Base-by-base conservation (phyloP, 2,329 filamentous ascomycete species). In the Dothideomycetidae sp. region DNA sequence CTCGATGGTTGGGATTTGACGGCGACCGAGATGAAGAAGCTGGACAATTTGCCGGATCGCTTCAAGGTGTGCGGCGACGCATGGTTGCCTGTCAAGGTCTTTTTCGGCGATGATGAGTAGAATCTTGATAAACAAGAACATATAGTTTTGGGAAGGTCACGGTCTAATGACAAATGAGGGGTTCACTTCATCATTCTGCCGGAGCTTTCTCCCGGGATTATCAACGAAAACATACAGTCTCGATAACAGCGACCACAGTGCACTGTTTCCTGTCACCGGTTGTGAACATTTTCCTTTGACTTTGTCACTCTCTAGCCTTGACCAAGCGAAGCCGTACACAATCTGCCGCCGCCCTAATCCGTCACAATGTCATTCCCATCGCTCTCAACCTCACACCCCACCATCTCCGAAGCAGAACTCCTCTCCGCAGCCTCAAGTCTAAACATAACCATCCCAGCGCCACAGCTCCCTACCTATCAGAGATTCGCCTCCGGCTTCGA, bases 31-130 rank as follows among this genome's bases (percentile, higher is more conserved):
- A 57, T 88, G 35, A 66, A 70, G 49, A 64, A 71, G 58, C 66
- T 93, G 34, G 73, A 74, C 51, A 69, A 61, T 50, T 68, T 88
- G 38, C 66, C 71, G 51, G 78, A 81, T 43, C 73, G 83, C 35
- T 88, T 86, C 69, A 92, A 85, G 72, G 77, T 84, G 44, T 90
- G 81, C 53, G 70, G 69, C 23, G 83, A 88, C 54, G 60, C 53
- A 17, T 88, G 79, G 76, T 54, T 83, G 51, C 81, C 81, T 0
- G 59, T 81, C 43, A 78, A 76, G 67, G 80, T 88, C 23, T 90
- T 90, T 68, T 83, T 83, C 54, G 80, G 79, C 5, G 80, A 86
- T 50, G 79, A 85, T 51, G 80, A 86, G 64, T 85, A 73, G 45
- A 42, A 12, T 36, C n/a, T n/a, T n/a, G n/a, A n/a, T n/a, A n/a